These are phyloP conservation scores for Starmerella apicola DNA, from an alignment of 805 yeast species.

Conservation along the genomic window DNA sequence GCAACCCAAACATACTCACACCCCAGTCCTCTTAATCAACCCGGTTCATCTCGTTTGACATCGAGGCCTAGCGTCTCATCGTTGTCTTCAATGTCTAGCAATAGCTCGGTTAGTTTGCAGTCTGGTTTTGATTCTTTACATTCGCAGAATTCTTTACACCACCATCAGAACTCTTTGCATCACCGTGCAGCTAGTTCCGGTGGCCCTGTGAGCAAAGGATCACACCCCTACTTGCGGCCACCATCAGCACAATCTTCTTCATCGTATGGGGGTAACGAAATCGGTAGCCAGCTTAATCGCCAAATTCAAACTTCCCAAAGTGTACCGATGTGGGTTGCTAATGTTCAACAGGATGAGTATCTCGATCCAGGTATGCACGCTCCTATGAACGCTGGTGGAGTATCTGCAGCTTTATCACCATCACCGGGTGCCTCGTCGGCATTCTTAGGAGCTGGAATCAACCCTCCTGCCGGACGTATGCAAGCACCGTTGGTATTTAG, in stretches of 20 bases:
- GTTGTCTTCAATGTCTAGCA: not conserved
- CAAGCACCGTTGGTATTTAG: constrained; percentile 55
- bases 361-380: not conserved
- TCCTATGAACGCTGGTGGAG: not conserved
- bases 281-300: constrained; percentile 7
- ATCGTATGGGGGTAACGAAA: too few relatives aligned
- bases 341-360: constrained; percentile 1
- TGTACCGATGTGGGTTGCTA: constrained; percentile 14
- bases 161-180: not conserved
- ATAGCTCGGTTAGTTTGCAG: not conserved
- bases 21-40: too few relatives aligned
- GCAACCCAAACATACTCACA: not conserved
- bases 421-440: not conserved
- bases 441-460: too few relatives aligned
- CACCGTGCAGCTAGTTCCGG: not conserved
- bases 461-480: not conserved
- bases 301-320: constrained; percentile 8
- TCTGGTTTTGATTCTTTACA: not conserved
- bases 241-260: too few relatives aligned
- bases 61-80: not conserved
- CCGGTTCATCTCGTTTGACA: too few relatives aligned
- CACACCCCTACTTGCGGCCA: constrained; percentile 7
- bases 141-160: not conserved
- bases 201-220: not conserved
- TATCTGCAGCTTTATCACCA: not conserved